These are phyloP conservation scores for Serendipita sp. DNA, from an alignment of 768 basidiomycete species.

Conservation along the genomic window DNA sequence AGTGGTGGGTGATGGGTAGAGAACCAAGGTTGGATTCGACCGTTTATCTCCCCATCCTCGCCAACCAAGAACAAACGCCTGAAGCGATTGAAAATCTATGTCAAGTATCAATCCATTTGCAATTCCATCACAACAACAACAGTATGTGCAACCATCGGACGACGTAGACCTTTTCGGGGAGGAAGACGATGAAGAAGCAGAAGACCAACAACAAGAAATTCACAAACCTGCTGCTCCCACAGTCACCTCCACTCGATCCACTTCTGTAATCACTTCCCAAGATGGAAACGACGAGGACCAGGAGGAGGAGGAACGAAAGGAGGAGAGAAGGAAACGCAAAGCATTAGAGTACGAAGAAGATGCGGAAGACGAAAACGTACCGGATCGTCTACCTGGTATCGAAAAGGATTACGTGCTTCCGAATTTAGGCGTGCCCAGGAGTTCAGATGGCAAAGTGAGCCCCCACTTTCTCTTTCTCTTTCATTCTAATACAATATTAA, in stretches of 20 bases:
- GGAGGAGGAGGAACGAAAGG: too few relatives aligned
- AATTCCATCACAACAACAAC: background rate
- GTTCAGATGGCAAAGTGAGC: conserved; percentile 61
- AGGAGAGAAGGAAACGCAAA: conserved; percentile 41
- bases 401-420: conserved; percentile 51
- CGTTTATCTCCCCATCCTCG: background rate
- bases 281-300: too few relatives aligned
- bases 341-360: conserved; percentile 74
- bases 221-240: too few relatives aligned
- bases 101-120: background rate
- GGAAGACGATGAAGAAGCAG: conserved; percentile 8
- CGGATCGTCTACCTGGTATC: conserved; percentile 46
- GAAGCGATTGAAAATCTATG: too few relatives aligned
- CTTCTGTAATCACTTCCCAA: too few relatives aligned
- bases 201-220: too few relatives aligned
- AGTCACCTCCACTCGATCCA: too few relatives aligned
- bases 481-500: too few relatives aligned
- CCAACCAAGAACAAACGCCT: too few relatives aligned
- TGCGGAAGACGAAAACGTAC: conserved; percentile 35
- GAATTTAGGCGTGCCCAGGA: conserved; percentile 70
- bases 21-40: background rate
- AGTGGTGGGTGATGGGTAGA: background rate
- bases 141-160: too few relatives aligned
- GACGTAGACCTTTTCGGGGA: conserved; percentile 17
- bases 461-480: too few relatives aligned